These are phyloP conservation scores for Diaporthe eres DNA, from an alignment of 2,329 filamentous ascomycete genomes.

Conservation along the genomic window DNA sequence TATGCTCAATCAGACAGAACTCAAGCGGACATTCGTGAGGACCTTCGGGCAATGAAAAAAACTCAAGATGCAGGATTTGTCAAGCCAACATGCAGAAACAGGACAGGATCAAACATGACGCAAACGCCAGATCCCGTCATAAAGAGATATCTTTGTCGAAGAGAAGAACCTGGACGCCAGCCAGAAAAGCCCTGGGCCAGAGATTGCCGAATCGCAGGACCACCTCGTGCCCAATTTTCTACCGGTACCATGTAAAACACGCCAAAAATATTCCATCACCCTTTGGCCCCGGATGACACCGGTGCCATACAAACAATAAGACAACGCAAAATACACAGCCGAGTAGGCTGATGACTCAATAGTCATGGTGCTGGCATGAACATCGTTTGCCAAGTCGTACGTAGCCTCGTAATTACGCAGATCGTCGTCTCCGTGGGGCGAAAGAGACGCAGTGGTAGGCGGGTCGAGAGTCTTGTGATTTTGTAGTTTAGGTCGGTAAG, in stretches of 20 bases:
- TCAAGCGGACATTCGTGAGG: slow-evolving; percentile 13
- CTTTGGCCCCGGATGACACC: not conserved
- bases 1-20: slow-evolving; percentile 25
- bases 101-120: slow-evolving; percentile 21
- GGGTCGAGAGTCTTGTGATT: slow-evolving; percentile 14
- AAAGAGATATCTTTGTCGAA: slow-evolving; percentile 20
- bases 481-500: slow-evolving; percentile 7
- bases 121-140: slow-evolving; percentile 15
- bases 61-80: slow-evolving; percentile 37
- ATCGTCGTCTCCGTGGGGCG: not conserved
- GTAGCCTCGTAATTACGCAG: slow-evolving; percentile 29
- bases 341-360: slow-evolving; percentile 1
- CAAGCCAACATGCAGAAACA: slow-evolving; percentile 38
- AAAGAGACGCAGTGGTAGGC: slow-evolving; percentile 15
- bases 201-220: not conserved
- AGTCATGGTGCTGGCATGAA: slow-evolving; percentile 25
- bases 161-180: slow-evolving; percentile 28
- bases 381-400: slow-evolving; percentile 27
- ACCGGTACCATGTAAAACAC: slow-evolving; percentile 11
- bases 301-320: not conserved
- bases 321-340: slow-evolving; percentile 30
- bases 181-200: slow-evolving; percentile 9
- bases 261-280: not conserved
- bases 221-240: slow-evolving; percentile 10
- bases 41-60: slow-evolving; percentile 45